Base-by-base conservation (phyloP, 208 protist genomes). In the Trypanosoma theileri region DNA sequence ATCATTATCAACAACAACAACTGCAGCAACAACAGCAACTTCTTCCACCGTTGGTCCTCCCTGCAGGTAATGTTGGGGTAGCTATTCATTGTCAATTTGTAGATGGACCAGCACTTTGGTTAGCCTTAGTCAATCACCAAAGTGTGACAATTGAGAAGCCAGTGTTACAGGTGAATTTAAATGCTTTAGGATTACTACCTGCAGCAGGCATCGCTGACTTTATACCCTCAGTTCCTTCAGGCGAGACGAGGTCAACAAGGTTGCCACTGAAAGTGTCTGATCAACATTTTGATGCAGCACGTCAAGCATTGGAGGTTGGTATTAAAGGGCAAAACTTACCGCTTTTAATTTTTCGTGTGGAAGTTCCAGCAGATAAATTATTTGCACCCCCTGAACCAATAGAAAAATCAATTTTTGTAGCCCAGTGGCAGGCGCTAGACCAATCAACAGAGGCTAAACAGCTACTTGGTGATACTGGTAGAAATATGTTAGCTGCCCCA, bases 91-190 rank as follows among this genome's bases (percentile, higher is more conserved):
- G 64, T 44, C 53, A 59, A 53, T 22, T 70, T 10, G 57, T 69
- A 35, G 58, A 64, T 26, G 62, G 70, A 24, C 70, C 70, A 2
- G 70, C 64, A 16, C 50, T 80, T 13, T 60, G 44, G 45, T 59
- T 80, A n/a, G 71, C 46, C 2, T 45, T 80, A 16, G 65, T 69
- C 13, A 80, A 77, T 60, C 57, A 64, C 6, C 45, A 58, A 44
- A 28, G 17, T 14, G 46, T 61, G 21, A 13, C 50, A 42, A 46
- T 77, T 62, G 48, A 57, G 17, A 35, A 66, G 16, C 60, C 73
- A 41, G 44, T 63, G 12, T 46, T 80, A 58, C 75, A 80, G 48
- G 59, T 80, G 14, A 80, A 80, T 62, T 52, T 53, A n/a, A 75
- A 75, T 48, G 14, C 59, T 13, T 8, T 75, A 48, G 70, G 61